Conservation (phyloP, 75 land plant species). For the Cupressus sempervirens region DNA sequence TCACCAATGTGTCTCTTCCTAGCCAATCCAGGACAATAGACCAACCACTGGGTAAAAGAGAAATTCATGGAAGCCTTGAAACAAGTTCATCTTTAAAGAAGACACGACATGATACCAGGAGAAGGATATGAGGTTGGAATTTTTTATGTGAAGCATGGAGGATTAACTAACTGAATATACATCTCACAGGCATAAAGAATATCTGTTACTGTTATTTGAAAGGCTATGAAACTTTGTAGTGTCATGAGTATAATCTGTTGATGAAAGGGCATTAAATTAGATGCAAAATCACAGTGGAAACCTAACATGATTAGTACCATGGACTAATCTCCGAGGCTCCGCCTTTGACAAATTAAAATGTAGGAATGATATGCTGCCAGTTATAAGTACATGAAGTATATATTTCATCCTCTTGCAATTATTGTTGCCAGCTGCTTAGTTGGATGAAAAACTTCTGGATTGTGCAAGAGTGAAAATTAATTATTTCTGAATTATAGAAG, state of each 20-base stretch:
- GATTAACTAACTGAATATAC: neutral
- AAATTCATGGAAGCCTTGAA: conserved; percentile 13
- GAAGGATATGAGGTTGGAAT: conserved; percentile 52
- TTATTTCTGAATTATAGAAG: no score
- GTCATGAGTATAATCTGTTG: neutral
- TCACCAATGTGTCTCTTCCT: conserved; percentile 14
- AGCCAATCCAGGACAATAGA: conserved; percentile 31
- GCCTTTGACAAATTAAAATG: neutral
- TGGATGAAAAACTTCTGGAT: no score
- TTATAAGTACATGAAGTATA: neutral
- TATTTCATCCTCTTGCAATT: neutral
- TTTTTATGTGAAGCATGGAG: neutral
- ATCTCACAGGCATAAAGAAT: neutral
- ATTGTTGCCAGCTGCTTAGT: no score
- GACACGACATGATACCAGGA: conserved; percentile 55
- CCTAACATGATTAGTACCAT: neutral
- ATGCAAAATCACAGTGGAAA: neutral
- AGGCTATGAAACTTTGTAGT: neutral
- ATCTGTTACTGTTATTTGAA: neutral
- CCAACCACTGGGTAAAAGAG: neutral
- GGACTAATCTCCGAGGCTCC: neutral
- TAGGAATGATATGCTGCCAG: neutral
- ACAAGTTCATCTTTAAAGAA: conserved; percentile 42
- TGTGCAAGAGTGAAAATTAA: no score
- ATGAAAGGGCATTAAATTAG: neutral